These are phyloP conservation scores for Mycena vulgaris DNA, from an alignment of 768 basidiomycete genomes.

Conservation along the genomic window DNA sequence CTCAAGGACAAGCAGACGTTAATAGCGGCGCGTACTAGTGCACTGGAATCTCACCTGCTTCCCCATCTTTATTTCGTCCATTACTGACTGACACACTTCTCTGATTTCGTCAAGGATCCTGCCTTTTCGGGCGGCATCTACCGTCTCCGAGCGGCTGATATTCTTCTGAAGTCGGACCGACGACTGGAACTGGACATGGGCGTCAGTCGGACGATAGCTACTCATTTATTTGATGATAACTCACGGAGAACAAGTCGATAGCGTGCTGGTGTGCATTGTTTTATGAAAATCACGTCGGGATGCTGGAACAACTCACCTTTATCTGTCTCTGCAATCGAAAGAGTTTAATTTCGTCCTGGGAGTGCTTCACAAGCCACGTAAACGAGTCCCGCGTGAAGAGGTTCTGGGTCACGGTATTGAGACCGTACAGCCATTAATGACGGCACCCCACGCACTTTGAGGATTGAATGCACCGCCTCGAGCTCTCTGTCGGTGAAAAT, in stretches of 20 bases:
- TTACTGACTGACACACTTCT: slow-evolving; percentile 34
- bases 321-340: slow-evolving; percentile 35
- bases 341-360: slow-evolving; percentile 35
- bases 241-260: slow-evolving; percentile 39
- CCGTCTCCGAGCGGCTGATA: slow-evolving; percentile 29
- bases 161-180: slow-evolving; percentile 24
- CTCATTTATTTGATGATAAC: too few species aligned
- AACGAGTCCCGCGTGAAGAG: slow-evolving; percentile 34
- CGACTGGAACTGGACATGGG: slow-evolving; percentile 29
- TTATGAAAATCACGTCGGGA: neutral
- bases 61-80: slow-evolving; percentile 36
- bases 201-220: neutral
- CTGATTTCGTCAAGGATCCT: slow-evolving; percentile 39
- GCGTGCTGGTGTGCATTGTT: slow-evolving; percentile 27
- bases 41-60: slow-evolving; percentile 27
- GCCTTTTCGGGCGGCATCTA: slow-evolving; percentile 31
- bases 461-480: slow-evolving; percentile 33
- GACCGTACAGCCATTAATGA: neutral
- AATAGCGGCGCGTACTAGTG: neutral
- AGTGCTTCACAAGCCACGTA: slow-evolving; percentile 37
- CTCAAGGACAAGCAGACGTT: slow-evolving; percentile 9
- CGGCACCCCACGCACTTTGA: slow-evolving; percentile 25
- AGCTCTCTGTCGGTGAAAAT: slow-evolving; percentile 32
- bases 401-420: slow-evolving; percentile 11
- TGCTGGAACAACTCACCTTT: slow-evolving; percentile 21